These are phyloP conservation scores for Panellus pusillus DNA, from an alignment of 768 basidiomycete genomes.

Conservation along the genomic window DNA sequence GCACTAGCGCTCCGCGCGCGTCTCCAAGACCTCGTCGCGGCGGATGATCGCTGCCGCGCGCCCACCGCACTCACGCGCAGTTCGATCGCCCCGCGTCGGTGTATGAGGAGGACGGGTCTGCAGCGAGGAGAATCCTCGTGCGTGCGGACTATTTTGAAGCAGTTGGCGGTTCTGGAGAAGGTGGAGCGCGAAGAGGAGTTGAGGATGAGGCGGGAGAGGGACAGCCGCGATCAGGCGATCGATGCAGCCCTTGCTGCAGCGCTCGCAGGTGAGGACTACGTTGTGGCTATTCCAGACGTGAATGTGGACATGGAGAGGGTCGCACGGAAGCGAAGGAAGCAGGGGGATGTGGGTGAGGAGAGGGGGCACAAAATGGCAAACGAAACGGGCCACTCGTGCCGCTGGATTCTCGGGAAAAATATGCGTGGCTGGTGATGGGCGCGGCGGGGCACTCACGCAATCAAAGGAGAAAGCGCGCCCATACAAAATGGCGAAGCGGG, in stretches of 20 bases:
- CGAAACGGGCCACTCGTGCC: constrained; percentile 80
- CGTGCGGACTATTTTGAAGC: constrained; percentile 75
- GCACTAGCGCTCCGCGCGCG: constrained; percentile 78
- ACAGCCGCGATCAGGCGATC: constrained; percentile 65
- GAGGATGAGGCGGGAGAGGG: constrained; percentile 67
- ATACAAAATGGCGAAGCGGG: constrained; percentile 58
- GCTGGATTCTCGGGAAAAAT: constrained; percentile 81
- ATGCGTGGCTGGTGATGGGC: constrained; percentile 80
- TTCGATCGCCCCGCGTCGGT: constrained; percentile 65
- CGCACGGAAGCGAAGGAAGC: constrained; percentile 76
- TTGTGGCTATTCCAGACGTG: constrained; percentile 27
- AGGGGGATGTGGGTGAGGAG: constrained; percentile 86
- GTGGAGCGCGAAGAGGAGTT: constrained; percentile 84
- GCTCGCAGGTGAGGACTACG: constrained; percentile 38
- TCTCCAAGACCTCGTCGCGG: constrained; percentile 66
- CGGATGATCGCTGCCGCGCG: constrained; percentile 66
- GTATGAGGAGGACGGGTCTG: constrained; percentile 63
- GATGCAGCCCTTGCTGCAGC: constrained; percentile 66
- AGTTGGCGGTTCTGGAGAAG: constrained; percentile 72
- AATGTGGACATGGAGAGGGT: constrained; percentile 46
- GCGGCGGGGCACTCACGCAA: constrained; percentile 8
- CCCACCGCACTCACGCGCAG: constrained; percentile 68
- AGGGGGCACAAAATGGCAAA: constrained; percentile 89
- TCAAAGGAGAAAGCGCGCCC: constrained; percentile 34
- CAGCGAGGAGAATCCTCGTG: constrained; percentile 82